phyloP scores from a whole-genome alignment of 306 rosid species.

The Trichosanthes truncata region DNA sequence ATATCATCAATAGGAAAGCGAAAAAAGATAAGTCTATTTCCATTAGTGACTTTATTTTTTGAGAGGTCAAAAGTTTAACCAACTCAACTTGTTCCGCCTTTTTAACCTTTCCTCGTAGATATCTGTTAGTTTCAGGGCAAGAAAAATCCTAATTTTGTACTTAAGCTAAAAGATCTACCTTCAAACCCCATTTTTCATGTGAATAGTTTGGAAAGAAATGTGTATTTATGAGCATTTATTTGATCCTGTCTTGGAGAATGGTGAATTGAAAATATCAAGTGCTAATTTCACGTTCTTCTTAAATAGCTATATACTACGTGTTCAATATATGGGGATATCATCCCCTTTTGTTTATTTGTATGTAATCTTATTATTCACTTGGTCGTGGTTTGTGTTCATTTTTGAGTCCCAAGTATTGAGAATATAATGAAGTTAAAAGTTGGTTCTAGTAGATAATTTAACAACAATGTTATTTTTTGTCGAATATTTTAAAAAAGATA shows the following conservation, averaged over 20 bases:
- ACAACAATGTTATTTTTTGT: no score
- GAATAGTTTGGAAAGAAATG: not conserved
- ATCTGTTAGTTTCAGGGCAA: not conserved
- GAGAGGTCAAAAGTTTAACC: constrained; percentile 13
- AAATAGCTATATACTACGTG: no score
- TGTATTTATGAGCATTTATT: not conserved
- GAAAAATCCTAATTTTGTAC: not conserved
- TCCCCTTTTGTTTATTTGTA: no score
- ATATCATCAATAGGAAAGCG: constrained; percentile 30
- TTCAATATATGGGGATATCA: no score
- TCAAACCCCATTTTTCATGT: not conserved
- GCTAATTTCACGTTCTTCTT: no score
- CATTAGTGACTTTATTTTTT: constrained; percentile 75
- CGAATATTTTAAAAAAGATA: no score
- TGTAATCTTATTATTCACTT: no score
- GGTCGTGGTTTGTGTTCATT: no score
- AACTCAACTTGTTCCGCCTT: not conserved
- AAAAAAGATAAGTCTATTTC: constrained; percentile 25
- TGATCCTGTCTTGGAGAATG: not conserved
- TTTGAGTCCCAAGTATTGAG: no score
- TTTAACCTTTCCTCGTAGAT: not conserved
- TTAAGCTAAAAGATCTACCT: not conserved
- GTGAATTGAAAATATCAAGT: not conserved
- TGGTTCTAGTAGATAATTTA: no score
- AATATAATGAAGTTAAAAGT: no score